Evolutionary conservation across 2,329 filamentous ascomycete species (phyloP), one percentile per base, ranked within the genome.

Genomic region (Ascochyta fabae): DNA sequence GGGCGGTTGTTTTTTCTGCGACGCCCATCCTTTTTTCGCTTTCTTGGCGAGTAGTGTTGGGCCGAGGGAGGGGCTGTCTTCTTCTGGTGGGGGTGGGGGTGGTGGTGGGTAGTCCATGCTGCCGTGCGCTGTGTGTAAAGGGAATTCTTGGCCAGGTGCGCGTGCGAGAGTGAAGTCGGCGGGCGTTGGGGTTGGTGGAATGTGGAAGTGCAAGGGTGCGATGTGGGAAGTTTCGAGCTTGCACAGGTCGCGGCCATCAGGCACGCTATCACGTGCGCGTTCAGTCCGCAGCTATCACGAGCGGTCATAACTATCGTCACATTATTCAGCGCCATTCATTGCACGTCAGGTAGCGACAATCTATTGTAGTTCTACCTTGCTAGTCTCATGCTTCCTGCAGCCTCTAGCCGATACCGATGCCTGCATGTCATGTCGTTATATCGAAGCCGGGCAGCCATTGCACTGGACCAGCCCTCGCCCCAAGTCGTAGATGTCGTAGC

Each of bases 21-120:
- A 65, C 12, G 80, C 81, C 81, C 81, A 84, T 64, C 83, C 83
- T 47, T 86, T 85, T 69, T 85, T 84, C 13, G 38, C 42, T 65
- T 82, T 79, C 75, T 81, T 79, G 29, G 71, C 73, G 1, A 64
- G 57, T 6, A 72, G 62, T 4, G 64, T 56, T 27, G 73, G 70
- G 6, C 67, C 68, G 1, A 67, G 45, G 7, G 50, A 46, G 33
- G 19, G 19, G 19, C 19, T 19, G 19, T 65, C 62, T 16, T 71
- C 65, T n/a, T 59, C 59, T 6, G 64, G 70, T 2, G 64, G 61
- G 5, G 68, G 68, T 0, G 64, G 61, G 1, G 61, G 56, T 8
- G 62, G 56, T 15, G 66, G 62, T 26, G 39, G 48, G n/a, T 40
- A 26, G 15, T 39, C 35, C 41, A 45, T 52, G 40, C 12, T 27